These are phyloP conservation scores for Naganishia liquefaciens DNA, from an alignment of 1,284 basidiomycete species.

Conservation along the genomic window DNA sequence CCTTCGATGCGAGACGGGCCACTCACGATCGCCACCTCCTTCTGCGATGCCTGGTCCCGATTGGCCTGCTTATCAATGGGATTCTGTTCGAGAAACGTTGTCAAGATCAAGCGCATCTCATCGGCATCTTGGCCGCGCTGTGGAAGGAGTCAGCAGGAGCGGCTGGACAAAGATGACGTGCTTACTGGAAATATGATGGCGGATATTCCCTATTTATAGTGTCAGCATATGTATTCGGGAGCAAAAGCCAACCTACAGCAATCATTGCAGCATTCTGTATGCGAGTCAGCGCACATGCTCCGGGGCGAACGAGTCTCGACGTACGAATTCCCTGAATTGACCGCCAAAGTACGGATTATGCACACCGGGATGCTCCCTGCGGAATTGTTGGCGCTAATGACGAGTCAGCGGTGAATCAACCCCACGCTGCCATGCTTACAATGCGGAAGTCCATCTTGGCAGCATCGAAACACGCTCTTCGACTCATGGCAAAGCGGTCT, in stretches of 20 bases:
- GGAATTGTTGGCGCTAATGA: constrained; percentile 45
- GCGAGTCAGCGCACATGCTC: background rate
- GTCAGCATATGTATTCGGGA: background rate
- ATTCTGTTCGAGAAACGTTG: constrained; percentile 52
- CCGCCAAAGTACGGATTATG: constrained; percentile 37
- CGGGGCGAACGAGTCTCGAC: constrained; percentile 27
- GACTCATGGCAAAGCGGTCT: constrained; percentile 43
- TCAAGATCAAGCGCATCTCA: constrained; percentile 50
- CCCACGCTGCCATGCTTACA: constrained; percentile 33
- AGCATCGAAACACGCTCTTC: constrained; percentile 48
- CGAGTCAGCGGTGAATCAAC: constrained; percentile 39
- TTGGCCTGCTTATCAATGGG: constrained; percentile 45
- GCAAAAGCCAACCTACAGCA: constrained; percentile 40
- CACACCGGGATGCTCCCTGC: constrained; percentile 47
- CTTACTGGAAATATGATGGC: constrained; percentile 53
- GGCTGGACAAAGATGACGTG: background rate
- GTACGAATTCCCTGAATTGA: constrained; percentile 51
- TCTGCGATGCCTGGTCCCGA: constrained; percentile 52
- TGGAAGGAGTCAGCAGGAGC: background rate
- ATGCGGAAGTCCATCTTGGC: constrained; percentile 48
- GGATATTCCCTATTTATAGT: constrained; percentile 41
- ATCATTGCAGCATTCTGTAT: constrained; percentile 53
- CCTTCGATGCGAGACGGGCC: background rate
- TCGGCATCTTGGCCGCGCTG: constrained; percentile 39
- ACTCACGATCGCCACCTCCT: constrained; percentile 52